These are phyloP conservation scores for Nyssa sinensis DNA, from an alignment of 148 eudicot species.

Conservation along the genomic window DNA sequence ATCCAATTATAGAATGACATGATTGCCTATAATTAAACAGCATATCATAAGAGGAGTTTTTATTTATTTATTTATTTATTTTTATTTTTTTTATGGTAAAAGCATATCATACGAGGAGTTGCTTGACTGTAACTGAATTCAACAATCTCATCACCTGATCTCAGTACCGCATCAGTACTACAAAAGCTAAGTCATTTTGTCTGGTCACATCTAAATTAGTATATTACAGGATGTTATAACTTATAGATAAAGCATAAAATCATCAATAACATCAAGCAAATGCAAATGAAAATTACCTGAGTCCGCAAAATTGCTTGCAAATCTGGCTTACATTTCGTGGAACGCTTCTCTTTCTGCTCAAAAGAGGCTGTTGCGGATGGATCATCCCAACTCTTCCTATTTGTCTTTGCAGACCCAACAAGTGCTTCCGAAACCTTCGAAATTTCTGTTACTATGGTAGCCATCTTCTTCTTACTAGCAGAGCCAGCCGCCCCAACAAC, in stretches of 20 bases:
- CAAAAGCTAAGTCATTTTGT: background rate
- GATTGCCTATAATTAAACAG: no score
- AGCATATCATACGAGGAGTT: background rate
- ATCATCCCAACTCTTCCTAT: slow-evolving; percentile 81
- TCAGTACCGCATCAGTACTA: background rate
- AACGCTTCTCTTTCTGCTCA: slow-evolving; percentile 42
- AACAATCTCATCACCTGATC: background rate
- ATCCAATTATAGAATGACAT: no score
- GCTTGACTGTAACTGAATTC: background rate
- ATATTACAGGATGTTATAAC: no score
- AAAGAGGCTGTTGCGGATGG: slow-evolving; percentile 25
- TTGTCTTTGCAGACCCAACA: slow-evolving; percentile 47
- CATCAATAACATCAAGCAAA: background rate
- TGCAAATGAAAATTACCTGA: slow-evolving; percentile 52
- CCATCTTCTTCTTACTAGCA: slow-evolving; percentile 69
- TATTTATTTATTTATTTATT: no score
- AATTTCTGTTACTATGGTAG: slow-evolving; percentile 49
- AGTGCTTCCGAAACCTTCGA: slow-evolving; percentile 58
- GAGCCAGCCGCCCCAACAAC: slow-evolving; percentile 41
- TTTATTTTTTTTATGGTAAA: no score
- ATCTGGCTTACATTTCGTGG: slow-evolving; percentile 54
- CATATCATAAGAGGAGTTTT: background rate
- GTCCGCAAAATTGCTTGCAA: slow-evolving; percentile 75
- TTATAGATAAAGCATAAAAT: background rate
- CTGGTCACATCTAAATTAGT: background rate